Evolutionary conservation across 257 asterid genomes (phyloP).

Genomic region (Agastache rugosa): DNA sequence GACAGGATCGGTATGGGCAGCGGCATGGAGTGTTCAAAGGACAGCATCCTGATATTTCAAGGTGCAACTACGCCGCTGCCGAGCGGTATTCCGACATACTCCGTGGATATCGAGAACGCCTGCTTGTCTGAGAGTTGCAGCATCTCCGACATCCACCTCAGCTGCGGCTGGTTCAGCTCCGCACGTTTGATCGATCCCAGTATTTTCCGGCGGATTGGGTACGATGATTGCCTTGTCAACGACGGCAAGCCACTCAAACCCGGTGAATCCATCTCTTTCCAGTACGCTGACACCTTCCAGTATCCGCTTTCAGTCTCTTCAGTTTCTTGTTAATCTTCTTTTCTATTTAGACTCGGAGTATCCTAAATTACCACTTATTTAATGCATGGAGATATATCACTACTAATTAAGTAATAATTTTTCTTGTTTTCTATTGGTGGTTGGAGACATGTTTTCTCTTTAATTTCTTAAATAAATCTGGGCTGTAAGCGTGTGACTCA

Average conservation of each 20-base stretch:
- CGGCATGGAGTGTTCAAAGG: slow-evolving; percentile 43
- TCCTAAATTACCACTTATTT: too few species aligned
- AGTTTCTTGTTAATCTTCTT: slow-evolving; percentile 36
- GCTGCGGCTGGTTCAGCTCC: slow-evolving; percentile 82
- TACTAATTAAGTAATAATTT: too few species aligned
- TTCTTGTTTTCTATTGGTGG: too few species aligned
- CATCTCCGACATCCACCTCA: slow-evolving; percentile 66
- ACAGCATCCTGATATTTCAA: slow-evolving; percentile 53
- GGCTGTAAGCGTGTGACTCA: too few species aligned
- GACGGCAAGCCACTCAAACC: slow-evolving; percentile 57
- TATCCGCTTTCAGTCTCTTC: slow-evolving; percentile 63
- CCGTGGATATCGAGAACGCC: slow-evolving; percentile 52
- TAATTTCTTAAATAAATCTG: too few species aligned
- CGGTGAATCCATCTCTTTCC: slow-evolving; percentile 52
- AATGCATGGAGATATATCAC: too few species aligned
- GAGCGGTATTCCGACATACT: slow-evolving; percentile 75
- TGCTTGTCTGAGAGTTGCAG: slow-evolving; percentile 56
- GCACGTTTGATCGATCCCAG: slow-evolving; percentile 59
- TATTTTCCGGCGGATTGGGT: slow-evolving; percentile 50
- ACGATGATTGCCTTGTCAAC: slow-evolving; percentile 72
- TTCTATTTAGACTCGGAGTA: too few species aligned
- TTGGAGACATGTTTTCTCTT: too few species aligned
- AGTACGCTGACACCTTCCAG: slow-evolving; percentile 63
- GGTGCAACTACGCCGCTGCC: slow-evolving; percentile 56
- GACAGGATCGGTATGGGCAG: too few species aligned